A percentile compares a stretch with the other conserved stretches of the same genome.
Conservation (phyloP, 805 yeast genomes). For the Ogataea salicorniae region DNA sequence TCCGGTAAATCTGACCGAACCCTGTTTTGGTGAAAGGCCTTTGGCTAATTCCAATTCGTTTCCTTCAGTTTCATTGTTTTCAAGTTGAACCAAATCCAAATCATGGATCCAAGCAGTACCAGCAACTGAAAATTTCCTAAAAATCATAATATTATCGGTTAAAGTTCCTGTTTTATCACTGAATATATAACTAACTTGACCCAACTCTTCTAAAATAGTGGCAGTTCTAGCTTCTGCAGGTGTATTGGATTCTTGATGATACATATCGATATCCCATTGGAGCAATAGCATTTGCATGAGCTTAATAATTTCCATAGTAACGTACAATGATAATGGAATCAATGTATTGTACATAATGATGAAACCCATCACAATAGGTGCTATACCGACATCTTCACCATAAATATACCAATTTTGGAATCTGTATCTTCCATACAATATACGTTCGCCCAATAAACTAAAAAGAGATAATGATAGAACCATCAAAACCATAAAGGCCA, state of each 20-base stretch:
- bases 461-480: constrained; percentile 73
- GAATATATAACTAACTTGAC: constrained; percentile 92
- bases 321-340: constrained; percentile 91
- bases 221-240: constrained; percentile 96
- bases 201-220: constrained; percentile 90
- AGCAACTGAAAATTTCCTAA: constrained; percentile 79
- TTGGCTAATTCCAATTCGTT: constrained; percentile 1
- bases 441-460: constrained; percentile 72
- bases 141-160: constrained; percentile 91
- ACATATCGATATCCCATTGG: constrained; percentile 94
- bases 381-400: constrained; percentile 72
- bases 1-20: constrained; percentile 34
- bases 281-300: constrained; percentile 76
- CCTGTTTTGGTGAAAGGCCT: constrained; percentile 8
- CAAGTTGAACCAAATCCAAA: constrained; percentile 39
- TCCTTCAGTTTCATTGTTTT: constrained; percentile 10
- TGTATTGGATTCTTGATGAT: constrained; percentile 74
- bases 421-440: constrained; percentile 39
- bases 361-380: constrained; percentile 91
- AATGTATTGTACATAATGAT: constrained; percentile 96
- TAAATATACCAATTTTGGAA: constrained; percentile 67
- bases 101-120: constrained; percentile 92
- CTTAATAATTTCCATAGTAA: constrained; percentile 93
- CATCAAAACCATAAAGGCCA: constrained; percentile 79
- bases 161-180: constrained; percentile 97